Evolutionary conservation across 495 filamentous ascomycete genomes (phyloP), one percentile per base, ranked within the genome.

Genomic region (Apodospora peruviana): DNA sequence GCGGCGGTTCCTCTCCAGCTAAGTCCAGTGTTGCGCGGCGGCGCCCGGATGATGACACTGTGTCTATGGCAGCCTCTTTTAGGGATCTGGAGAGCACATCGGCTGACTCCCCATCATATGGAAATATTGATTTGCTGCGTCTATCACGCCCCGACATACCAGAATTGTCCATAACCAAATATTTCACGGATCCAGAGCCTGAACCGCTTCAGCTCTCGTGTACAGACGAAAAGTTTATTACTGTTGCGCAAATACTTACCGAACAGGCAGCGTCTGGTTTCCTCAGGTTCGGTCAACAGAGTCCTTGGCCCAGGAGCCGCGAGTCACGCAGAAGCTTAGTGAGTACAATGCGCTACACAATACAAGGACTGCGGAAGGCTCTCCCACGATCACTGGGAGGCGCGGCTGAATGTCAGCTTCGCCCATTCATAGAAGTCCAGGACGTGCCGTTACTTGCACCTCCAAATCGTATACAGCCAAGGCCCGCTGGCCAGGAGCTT

Each of bases 201-300:
- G 54, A 61, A 3, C 56, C 61, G 20, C 55, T 74, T 21, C 61
- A 68, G 18, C 60, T 69, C 38, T 63, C 67, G 11, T 58, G 68
- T 36, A 56, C 70, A 18, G 73, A 79, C 46, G 61, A 71, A 1
- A 77, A 82, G 36, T 68, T 72, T 37, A 77, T 85, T 41, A 74
- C 73, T 16, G 66, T 79, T 23, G 81, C 78, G 5, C 81, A 85
- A 55, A 75, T 82, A 22, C 61, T 85, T n/a, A 79, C 78, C 2
- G 79, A 81, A 48, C 81, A 85, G 51, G 71, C 78, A 23, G 71
- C 75, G 5, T 72, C 64, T 17, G 68, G 74, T 2, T 71, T 62
- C 1, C 50, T 77, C 18, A 58, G 47, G n/a, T 39, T 60, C 9
- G 27, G 23, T 17, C 34, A 49, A 0, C 52, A 59, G 24, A 40